These are phyloP conservation scores for Hemileia vastatrix DNA, from an alignment of 1,284 basidiomycete species.

Conservation along the genomic window DNA sequence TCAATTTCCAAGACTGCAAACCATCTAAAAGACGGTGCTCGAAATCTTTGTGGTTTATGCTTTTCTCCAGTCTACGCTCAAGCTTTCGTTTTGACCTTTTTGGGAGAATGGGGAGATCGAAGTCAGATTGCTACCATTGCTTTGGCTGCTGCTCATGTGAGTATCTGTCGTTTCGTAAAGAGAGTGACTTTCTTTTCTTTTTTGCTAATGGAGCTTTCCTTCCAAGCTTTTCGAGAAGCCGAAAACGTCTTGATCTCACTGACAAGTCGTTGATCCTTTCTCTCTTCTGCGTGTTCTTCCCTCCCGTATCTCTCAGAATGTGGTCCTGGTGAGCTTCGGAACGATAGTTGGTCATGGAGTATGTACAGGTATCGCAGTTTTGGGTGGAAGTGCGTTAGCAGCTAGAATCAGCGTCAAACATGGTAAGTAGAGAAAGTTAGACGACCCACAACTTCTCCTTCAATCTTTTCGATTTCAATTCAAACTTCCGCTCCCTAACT, in stretches of 20 bases:
- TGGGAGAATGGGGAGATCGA: slow-evolving; percentile 44
- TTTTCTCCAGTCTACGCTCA: slow-evolving; percentile 39
- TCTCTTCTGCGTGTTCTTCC: neutral
- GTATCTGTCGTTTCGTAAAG: slow-evolving; percentile 8
- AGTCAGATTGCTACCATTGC: slow-evolving; percentile 43
- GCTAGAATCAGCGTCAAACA: slow-evolving; percentile 29
- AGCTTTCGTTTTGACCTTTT: slow-evolving; percentile 41
- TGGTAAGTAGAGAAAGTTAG: no score
- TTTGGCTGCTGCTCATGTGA: slow-evolving; percentile 39
- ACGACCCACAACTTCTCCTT: neutral
- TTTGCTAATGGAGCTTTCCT: neutral
- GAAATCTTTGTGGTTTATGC: slow-evolving; percentile 36
- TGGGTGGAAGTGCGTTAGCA: slow-evolving; percentile 33
- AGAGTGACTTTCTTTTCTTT: no score
- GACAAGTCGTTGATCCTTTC: neutral
- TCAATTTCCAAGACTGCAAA: neutral
- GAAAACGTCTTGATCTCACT: neutral
- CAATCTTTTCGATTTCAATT: neutral
- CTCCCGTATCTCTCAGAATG: slow-evolving; percentile 25
- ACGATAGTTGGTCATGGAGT: slow-evolving; percentile 34
- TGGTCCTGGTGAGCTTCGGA: slow-evolving; percentile 33
- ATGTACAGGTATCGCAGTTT: slow-evolving; percentile 33
- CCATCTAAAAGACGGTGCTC: slow-evolving; percentile 30
- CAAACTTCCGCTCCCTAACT: neutral
- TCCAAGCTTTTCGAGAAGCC: neutral